These are phyloP conservation scores for Cucurbitaria berberidis DNA, from an alignment of 2,329 filamentous ascomycete genomes.

Conservation along the genomic window DNA sequence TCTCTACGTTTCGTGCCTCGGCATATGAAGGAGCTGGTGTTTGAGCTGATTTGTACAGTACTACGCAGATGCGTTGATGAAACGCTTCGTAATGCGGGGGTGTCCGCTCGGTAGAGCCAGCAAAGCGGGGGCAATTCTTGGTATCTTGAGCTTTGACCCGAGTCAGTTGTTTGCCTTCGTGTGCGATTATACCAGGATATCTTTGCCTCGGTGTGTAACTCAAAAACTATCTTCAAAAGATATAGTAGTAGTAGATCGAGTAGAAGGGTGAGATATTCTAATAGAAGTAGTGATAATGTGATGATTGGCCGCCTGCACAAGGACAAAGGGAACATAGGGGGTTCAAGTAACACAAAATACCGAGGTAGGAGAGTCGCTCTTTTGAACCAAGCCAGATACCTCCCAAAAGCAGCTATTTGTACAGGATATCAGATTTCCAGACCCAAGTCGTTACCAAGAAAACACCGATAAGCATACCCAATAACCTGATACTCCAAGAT, in stretches of 20 bases:
- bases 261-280: background rate
- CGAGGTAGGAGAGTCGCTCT: background rate
- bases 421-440: constrained; percentile 46
- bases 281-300: background rate
- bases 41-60: background rate
- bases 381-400: constrained; percentile 9
- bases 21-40: too few species aligned
- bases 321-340: background rate
- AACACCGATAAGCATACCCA: constrained; percentile 26
- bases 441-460: constrained; percentile 22
- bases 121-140: constrained; percentile 16
- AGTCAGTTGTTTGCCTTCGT: background rate
- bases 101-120: constrained; percentile 5
- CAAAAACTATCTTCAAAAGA: too few species aligned
- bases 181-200: background rate
- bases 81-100: constrained; percentile 20
- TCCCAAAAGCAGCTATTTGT: constrained; percentile 33
- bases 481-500: constrained; percentile 23
- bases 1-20: constrained; percentile 16
- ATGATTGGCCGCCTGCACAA: background rate
- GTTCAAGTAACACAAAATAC: background rate
- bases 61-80: constrained; percentile 1
- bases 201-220: too few species aligned
- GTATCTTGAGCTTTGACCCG: constrained; percentile 1
- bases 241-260: too few species aligned